Evolutionary conservation across 2,329 filamentous ascomycete species (phyloP), one percentile per base, ranked within the genome.

Genomic region (Verticillium isaacii): DNA sequence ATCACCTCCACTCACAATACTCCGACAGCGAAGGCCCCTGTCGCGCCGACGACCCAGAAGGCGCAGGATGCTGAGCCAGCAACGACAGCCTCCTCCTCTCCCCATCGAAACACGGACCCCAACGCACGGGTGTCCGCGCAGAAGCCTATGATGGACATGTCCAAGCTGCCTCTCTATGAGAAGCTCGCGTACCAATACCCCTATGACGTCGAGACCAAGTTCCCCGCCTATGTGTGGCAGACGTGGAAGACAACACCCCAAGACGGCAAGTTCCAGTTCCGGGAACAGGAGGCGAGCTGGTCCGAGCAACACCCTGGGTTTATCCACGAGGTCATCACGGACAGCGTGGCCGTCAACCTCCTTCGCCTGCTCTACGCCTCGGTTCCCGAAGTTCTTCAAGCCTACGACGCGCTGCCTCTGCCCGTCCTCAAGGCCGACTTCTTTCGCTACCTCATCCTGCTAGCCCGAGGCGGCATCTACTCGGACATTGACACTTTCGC

Each of bases 191-290:
- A 96, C 79, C 91, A 96, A 69, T 98, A 95, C 76, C 92, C 93
- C 23, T 99, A 98, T 81, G 91, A 97, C 71, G 83, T 94, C 65
- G 87, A 93, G 71, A 77, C 82, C 68, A 96, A 94, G 75, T 98
- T 98, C 75, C 95, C 95, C 3, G 93, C 93, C 61, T 98, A 97
- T 80, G 96, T 99, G 72, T 99, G 95, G 95, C 95, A 99, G 82
- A 99, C 95, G 15, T 99, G 95, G 95, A 97, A 96, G 75, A 89
- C 87, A 71, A 91, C 87, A 1, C 93, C 94, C 0, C 85, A 88
- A 1, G 90, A 92, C 25, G 82, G 86, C 58, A 83, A 91, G 64
- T 99, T 99, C 72, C 77, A 81, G 23, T 93, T 97, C 72, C 88
- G 93, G 64, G 87, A 90, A 56, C 84, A 92, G 63, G 95, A 98